Conservation (phyloP, 495 filamentous ascomycete species). For the Durotheca rogersii region DNA sequence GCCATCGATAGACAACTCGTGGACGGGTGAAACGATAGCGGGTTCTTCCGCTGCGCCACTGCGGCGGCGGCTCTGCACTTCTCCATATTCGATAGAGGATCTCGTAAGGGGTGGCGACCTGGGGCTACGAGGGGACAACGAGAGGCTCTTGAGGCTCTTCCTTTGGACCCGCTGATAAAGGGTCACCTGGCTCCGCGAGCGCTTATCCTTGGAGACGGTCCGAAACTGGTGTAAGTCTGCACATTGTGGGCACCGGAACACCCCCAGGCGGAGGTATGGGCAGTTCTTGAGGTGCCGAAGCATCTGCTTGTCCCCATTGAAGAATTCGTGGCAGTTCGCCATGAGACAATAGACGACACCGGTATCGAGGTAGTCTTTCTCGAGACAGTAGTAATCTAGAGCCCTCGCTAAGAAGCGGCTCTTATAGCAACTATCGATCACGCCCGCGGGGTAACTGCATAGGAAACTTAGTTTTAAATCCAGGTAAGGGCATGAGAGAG, state of each 20-base stretch:
- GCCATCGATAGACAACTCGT: neutral
- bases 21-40: neutral
- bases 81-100: neutral
- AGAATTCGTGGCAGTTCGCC: constrained; percentile 11
- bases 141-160: constrained; percentile 8
- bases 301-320: constrained; percentile 8
- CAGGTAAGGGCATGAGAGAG: neutral
- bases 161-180: constrained; percentile 8
- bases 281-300: constrained; percentile 25
- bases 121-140: neutral
- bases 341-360: constrained; percentile 12
- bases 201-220: constrained; percentile 1
- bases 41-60: neutral
- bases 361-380: neutral
- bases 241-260: constrained; percentile 15
- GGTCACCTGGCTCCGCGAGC: constrained; percentile 14
- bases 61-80: neutral
- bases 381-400: constrained; percentile 16
- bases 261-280: constrained; percentile 3
- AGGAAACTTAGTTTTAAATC: neutral
- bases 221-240: constrained; percentile 4
- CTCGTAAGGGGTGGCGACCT: neutral
- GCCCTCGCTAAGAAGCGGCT: constrained; percentile 13
- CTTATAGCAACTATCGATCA: constrained; percentile 18
- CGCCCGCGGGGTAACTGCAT: constrained; percentile 1